phyloP scores from a whole-genome alignment of 441 rosid species.

The Metrosideros polymorpha region DNA sequence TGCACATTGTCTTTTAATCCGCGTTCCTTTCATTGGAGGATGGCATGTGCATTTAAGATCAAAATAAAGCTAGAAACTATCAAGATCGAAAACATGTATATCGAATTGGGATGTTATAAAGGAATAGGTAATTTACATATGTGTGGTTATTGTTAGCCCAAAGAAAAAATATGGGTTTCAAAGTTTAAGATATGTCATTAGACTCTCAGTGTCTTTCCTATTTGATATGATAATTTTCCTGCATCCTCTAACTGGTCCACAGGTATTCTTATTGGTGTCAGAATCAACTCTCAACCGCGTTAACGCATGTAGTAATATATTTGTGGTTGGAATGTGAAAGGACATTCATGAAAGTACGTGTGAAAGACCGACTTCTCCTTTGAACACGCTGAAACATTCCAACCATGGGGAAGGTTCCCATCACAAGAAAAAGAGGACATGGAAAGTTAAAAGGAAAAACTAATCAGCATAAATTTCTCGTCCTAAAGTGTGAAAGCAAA shows the following conservation, averaged over 20 bases:
- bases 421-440: neutral
- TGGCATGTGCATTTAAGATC: neutral
- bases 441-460: neutral
- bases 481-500: neutral
- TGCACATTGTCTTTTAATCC: neutral
- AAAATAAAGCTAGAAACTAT: neutral
- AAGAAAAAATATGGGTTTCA: neutral
- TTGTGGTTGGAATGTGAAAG: neutral
- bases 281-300: neutral
- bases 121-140: neutral
- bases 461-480: neutral
- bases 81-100: neutral
- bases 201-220: neutral
- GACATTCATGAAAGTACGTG: neutral
- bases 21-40: neutral
- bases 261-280: rapidly evolving
- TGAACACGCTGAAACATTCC: neutral
- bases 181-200: neutral
- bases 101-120: neutral
- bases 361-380: neutral
- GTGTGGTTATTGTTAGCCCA: neutral
- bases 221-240: neutral
- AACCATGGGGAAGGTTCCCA: too few relatives aligned
- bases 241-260: neutral
- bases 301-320: neutral